Evolutionary conservation across 176 grass and related monocot genomes (phyloP).

Genomic region (Aegilops longissima): DNA sequence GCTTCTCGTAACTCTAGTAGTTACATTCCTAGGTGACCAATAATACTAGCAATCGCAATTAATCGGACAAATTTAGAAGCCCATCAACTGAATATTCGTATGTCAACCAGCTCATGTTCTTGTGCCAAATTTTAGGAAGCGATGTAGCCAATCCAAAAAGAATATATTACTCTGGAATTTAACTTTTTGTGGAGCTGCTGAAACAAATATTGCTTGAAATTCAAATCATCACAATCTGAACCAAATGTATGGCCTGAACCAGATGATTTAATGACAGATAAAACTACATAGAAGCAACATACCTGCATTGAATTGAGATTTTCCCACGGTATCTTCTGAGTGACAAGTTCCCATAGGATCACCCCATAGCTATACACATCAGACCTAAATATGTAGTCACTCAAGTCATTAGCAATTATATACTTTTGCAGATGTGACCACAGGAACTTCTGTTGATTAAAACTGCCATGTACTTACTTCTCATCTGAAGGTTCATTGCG

Average conservation of each 20-base stretch:
- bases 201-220: constrained; percentile 12
- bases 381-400: constrained; percentile 66
- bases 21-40: not conserved
- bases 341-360: constrained; percentile 97
- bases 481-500: constrained; percentile 95
- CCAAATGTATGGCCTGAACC: not conserved
- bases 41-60: not conserved
- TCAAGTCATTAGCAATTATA: constrained; percentile 36
- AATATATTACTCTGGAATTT: not conserved
- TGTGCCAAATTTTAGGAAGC: not conserved
- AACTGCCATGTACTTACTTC: constrained; percentile 77
- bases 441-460: constrained; percentile 12
- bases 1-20: not conserved
- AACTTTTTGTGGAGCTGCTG: not conserved
- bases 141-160: not conserved
- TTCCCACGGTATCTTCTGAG: constrained; percentile 98
- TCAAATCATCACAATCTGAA: not conserved
- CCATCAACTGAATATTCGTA: not conserved
- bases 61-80: not conserved
- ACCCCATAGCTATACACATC: constrained; percentile 99
- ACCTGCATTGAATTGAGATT: constrained; percentile 99
- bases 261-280: not conserved
- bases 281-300: constrained; percentile 18
- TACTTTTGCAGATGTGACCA: not conserved
- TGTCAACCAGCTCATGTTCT: not conserved